These are phyloP conservation scores for Anisodus acutangulus DNA, from an alignment of 257 asterid genomes.

Conservation along the genomic window DNA sequence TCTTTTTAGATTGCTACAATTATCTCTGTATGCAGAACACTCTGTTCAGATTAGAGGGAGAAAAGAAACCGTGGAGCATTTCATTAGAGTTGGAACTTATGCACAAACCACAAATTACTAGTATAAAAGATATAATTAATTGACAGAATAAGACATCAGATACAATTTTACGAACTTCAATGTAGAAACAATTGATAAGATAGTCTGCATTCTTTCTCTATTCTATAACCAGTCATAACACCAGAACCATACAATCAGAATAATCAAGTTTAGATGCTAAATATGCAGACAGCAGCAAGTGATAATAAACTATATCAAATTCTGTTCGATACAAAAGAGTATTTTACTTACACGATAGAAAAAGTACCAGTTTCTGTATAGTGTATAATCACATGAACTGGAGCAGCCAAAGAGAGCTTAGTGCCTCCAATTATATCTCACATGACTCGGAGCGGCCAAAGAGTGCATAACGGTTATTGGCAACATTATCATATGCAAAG, in stretches of 20 bases:
- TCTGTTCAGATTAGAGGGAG: background rate
- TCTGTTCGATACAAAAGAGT: conserved; percentile 21
- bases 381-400: conserved; percentile 54
- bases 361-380: conserved; percentile 28
- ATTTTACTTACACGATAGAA: conserved; percentile 36
- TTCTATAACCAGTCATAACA: background rate
- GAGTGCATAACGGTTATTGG: conserved; percentile 77
- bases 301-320: background rate
- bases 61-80: background rate
- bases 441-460: conserved; percentile 89
- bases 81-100: conserved; percentile 17
- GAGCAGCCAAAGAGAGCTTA: conserved; percentile 65
- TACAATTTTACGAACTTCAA: background rate
- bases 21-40: background rate
- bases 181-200: background rate
- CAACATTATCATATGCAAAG: conserved; percentile 71
- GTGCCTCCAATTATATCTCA: conserved; percentile 51
- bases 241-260: background rate
- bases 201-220: background rate
- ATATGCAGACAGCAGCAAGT: background rate
- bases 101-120: background rate
- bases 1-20: background rate
- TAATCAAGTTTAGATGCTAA: conserved; percentile 8
- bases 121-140: background rate
- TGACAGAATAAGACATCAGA: background rate